Base-by-base conservation (phyloP, 257 asterid species). In the Vinca minor region DNA sequence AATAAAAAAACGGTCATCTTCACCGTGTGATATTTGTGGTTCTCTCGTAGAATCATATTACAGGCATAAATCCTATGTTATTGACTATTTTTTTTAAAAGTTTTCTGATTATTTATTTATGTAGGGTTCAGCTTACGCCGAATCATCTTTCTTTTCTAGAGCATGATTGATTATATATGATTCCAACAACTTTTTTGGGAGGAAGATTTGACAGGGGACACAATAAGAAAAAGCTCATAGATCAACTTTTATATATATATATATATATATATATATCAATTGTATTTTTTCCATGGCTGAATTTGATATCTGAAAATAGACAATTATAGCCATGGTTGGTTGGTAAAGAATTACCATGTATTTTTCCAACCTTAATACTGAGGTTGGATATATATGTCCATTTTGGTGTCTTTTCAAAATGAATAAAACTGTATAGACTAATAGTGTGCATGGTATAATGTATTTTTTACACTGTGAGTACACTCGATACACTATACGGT, bases 251-350 rank as follows among this genome's bases (percentile, higher is more conserved):
- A n/a, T 68, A 36, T 52, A 8, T n/a, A 17, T n/a, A 13, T 0
- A 23, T 53, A 32, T 42, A 66, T 73, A 56, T 55, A 47, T 39
- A 49, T n/a, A n/a, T n/a, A n/a, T n/a, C n/a, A n/a, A n/a, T n/a
- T n/a, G n/a, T n/a, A n/a, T n/a, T n/a, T n/a, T n/a, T 72, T 36
- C 75, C 81, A 26, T 72, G 77, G 72, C 72, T 57, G 20, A n/a
- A 52, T 26, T n/a, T 32, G 17, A 17, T 41, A 18, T 1, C 42
- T 29, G 25, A 17, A 41, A 23, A 48, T 17, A 12, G 34, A 21
- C 17, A 42, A 14, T 35, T 18, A 35, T 25, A 17, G 70, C 69
- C 70, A 63, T 71, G 75, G 67, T 71, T 71, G 25, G 26, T 26
- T n/a, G n/a, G n/a, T n/a, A n/a, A n/a, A n/a, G 26, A 26, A 35